Conservation (phyloP, 306 rosid genomes). For the Lithocarpus polystachyus region DNA sequence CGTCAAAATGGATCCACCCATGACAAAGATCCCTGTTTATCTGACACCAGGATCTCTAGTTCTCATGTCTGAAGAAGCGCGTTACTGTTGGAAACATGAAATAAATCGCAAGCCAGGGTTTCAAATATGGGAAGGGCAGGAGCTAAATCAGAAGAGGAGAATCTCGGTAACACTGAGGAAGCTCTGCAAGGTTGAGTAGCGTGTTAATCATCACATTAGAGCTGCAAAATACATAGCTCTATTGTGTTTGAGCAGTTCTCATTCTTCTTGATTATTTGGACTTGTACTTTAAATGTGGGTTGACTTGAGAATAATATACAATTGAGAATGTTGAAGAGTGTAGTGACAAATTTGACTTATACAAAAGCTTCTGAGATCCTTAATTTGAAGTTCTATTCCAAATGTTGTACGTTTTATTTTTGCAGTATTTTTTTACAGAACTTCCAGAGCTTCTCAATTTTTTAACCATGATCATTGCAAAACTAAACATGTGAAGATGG, state of each 20-base stretch:
- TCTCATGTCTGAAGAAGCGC: slow-evolving; percentile 79
- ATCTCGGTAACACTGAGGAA: slow-evolving; percentile 84
- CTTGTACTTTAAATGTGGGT: neutral
- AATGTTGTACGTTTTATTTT: too few species aligned
- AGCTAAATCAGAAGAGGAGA: slow-evolving; percentile 50
- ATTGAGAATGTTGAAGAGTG: neutral
- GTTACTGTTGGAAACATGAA: slow-evolving; percentile 82
- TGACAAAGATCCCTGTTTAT: slow-evolving; percentile 46
- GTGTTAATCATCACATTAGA: neutral
- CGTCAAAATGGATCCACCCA: neutral
- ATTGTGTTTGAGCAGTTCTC: neutral
- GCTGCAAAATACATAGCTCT: neutral
- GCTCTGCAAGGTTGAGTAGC: slow-evolving; percentile 47
- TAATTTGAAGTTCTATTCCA: too few species aligned
- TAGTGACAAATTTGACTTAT: neutral
- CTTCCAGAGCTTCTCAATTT: too few species aligned
- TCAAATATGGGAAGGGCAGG: slow-evolving; percentile 68
- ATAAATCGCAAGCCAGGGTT: slow-evolving; percentile 73
- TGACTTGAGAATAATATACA: neutral
- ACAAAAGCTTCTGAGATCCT: too few species aligned
- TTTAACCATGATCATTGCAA: too few species aligned
- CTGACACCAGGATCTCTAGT: slow-evolving; percentile 71
- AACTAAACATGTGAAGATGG: too few species aligned
- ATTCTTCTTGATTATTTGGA: neutral
- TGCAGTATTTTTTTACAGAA: too few species aligned